A percentile compares a stretch with the other conserved stretches of the same genome.
These are phyloP conservation scores for Cyclospora cayetanensis DNA, from an alignment of 169 alveolate species.

Conservation along the genomic window DNA sequence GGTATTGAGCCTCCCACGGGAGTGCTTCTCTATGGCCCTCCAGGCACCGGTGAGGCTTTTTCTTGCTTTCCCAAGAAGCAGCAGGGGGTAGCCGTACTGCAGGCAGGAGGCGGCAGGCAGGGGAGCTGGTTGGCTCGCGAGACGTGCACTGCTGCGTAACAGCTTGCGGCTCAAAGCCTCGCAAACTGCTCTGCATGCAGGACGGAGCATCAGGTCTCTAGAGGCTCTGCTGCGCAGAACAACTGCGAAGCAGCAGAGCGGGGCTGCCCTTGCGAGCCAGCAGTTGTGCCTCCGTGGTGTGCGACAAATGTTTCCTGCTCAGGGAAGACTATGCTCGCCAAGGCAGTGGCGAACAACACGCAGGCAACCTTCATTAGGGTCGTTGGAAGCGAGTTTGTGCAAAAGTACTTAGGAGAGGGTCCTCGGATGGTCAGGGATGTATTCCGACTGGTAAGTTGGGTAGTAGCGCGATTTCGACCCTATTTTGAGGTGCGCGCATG, in stretches of 20 bases:
- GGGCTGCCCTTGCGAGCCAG: no score
- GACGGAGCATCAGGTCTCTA: no score
- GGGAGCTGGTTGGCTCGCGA: no score
- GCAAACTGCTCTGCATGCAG: no score
- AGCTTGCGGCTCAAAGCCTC: no score
- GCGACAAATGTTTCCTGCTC: not conserved
- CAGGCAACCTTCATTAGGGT: slow-evolving; percentile 93
- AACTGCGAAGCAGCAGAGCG: no score
- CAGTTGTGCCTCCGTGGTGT: no score
- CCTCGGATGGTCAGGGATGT: slow-evolving; percentile 99
- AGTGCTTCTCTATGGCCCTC: slow-evolving; percentile 53
- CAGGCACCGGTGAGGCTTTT: not conserved
- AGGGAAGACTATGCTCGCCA: slow-evolving; percentile 63
- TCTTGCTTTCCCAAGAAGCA: not conserved
- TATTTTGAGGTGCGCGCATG: not conserved
- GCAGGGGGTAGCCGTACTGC: no score
- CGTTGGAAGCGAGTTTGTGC: slow-evolving; percentile 99
- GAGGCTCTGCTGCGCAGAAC: no score
- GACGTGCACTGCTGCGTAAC: no score
- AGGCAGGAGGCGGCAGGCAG: no score
- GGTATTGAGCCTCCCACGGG: slow-evolving; percentile 98
- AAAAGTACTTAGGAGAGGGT: slow-evolving; percentile 99
- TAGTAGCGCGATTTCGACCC: not conserved
- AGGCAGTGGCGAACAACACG: slow-evolving; percentile 99
- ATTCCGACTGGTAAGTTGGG: slow-evolving; percentile 88